A percentile compares a stretch with the other conserved stretches of the same genome.
Conservation (phyloP, 129 eudicot species). For the Oenanthe sinensis region DNA sequence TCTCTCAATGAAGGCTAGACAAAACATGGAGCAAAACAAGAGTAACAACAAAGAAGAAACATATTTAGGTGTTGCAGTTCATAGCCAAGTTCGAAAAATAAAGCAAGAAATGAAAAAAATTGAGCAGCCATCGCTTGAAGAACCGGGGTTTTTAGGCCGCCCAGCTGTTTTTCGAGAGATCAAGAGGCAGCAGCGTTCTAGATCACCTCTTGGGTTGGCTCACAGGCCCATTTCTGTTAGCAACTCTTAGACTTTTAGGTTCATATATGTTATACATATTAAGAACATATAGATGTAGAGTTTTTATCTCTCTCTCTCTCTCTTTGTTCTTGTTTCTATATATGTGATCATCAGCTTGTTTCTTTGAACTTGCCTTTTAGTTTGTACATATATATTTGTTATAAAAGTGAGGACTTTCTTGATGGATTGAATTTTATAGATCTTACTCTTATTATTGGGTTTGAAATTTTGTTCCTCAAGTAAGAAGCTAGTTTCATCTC, state of each 20-base stretch:
- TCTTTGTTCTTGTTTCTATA: not conserved
- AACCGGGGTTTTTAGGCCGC: not conserved
- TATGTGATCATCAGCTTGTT: not conserved
- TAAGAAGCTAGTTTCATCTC: not conserved
- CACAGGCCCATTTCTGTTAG: slow-evolving; percentile 6
- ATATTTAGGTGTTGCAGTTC: slow-evolving; percentile 25
- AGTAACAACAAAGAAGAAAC: slow-evolving; percentile 1
- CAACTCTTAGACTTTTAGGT: not conserved
- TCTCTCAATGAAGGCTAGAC: slow-evolving; percentile 7
- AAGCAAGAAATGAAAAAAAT: slow-evolving; percentile 37
- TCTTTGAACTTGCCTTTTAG: not conserved
- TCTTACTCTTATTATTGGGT: not conserved
- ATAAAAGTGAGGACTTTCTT: not conserved
- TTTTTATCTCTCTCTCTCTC: not conserved
- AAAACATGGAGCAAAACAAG: slow-evolving; percentile 20
- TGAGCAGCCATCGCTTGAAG: not conserved
- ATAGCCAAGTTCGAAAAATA: slow-evolving; percentile 35
- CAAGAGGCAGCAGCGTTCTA: slow-evolving; percentile 5
- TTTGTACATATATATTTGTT: not conserved
- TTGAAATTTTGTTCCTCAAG: not conserved
- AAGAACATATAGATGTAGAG: not conserved
- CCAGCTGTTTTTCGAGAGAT: not conserved
- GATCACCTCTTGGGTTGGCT: slow-evolving; percentile 12
- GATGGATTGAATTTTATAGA: slow-evolving; percentile 1
- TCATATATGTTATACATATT: not conserved